Conservation (phyloP, 768 basidiomycete genomes). For the Kwoniella dejecticola region DNA sequence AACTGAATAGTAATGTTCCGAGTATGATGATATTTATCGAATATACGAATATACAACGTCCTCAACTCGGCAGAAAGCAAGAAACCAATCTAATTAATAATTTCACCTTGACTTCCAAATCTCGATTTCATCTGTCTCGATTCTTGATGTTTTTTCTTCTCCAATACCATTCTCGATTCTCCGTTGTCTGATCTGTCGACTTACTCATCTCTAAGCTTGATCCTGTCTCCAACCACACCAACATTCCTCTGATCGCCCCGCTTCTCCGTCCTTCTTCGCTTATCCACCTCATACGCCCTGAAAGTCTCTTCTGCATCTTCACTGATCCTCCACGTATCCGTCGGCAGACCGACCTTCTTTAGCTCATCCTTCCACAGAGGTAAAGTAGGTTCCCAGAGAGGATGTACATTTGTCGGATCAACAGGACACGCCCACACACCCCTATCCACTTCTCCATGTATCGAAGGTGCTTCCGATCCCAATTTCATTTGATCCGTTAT, state of each 20-base stretch:
- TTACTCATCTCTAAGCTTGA: constrained; percentile 40
- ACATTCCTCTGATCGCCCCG: constrained; percentile 10
- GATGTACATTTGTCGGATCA: constrained; percentile 49
- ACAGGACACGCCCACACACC: constrained; percentile 43
- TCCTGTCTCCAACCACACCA: constrained; percentile 9
- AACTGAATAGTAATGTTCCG: neutral
- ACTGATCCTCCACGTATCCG: constrained; percentile 28
- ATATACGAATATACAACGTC: no score
- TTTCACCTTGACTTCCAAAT: neutral
- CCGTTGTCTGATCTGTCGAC: neutral
- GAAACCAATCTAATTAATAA: neutral
- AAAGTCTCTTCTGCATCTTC: constrained; percentile 48
- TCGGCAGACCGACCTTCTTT: constrained; percentile 28
- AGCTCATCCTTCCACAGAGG: constrained; percentile 46
- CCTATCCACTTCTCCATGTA: constrained; percentile 34
- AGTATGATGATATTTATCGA: neutral
- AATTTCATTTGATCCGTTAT: constrained; percentile 30
- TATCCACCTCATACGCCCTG: constrained; percentile 45
- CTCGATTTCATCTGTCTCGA: neutral
- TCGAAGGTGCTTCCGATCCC: constrained; percentile 1
- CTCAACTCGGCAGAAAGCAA: neutral
- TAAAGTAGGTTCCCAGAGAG: constrained; percentile 49
- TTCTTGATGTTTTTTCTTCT: neutral
- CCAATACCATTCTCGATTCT: neutral
- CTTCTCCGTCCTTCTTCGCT: constrained; percentile 32